Evolutionary conservation across 108 stramenopile genomes (phyloP).

Genomic region (Nitzschia putrida): DNA sequence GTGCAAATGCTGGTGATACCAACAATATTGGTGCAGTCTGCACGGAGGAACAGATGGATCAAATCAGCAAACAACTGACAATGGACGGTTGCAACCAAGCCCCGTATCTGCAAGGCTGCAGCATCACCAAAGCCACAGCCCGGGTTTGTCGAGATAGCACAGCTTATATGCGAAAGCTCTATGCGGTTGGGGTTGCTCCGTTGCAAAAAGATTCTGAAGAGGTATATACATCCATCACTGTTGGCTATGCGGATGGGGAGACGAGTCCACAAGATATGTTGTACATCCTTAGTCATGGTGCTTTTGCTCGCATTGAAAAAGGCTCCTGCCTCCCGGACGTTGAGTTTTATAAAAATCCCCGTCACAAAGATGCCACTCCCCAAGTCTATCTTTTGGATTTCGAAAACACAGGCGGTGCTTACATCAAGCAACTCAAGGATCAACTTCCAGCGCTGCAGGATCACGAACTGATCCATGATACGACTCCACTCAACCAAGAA

Average conservation of each 20-base stretch:
- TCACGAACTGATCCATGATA: neutral
- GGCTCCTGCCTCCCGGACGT: neutral
- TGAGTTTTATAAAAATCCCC: neutral
- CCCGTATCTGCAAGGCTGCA: slow-evolving; percentile 16
- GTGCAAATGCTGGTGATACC: neutral
- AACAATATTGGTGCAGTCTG: neutral
- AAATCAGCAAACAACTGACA: slow-evolving; percentile 12
- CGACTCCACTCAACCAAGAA: neutral
- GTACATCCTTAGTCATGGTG: slow-evolving; percentile 6
- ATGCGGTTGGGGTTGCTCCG: neutral
- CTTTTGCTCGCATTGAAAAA: neutral
- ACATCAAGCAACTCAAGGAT: neutral
- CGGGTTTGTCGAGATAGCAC: slow-evolving; percentile 2
- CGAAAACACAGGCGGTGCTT: neutral
- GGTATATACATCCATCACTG: slow-evolving; percentile 1
- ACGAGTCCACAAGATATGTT: slow-evolving; percentile 10
- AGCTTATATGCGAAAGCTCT: slow-evolving; percentile 7
- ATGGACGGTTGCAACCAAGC: neutral
- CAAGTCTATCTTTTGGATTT: neutral
- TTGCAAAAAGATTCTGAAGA: neutral
- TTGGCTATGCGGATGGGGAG: neutral
- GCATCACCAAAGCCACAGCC: slow-evolving; percentile 27
- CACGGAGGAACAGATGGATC: neutral
- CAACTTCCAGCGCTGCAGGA: neutral
- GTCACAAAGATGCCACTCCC: neutral